Conservation (phyloP, 177 flowering plant species). For the Vitis hybrid region DNA sequence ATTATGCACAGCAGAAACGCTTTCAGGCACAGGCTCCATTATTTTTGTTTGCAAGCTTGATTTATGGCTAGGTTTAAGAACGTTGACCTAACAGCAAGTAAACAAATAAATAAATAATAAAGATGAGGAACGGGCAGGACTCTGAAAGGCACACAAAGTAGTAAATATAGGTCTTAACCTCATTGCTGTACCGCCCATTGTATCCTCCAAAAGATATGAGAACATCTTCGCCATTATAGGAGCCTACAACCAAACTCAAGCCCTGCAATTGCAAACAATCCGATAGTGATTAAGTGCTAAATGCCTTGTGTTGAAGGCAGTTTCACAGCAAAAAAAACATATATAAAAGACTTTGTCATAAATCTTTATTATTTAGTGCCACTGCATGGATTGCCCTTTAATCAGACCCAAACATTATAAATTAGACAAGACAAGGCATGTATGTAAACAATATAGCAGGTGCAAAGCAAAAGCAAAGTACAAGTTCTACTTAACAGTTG, state of each 20-base stretch:
- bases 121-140: not conserved
- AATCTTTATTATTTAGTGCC: too few relatives aligned
- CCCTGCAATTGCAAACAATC: constrained; percentile 58
- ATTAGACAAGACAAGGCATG: too few relatives aligned
- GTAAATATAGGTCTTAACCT: constrained; percentile 45
- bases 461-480: too few relatives aligned
- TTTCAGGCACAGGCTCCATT: constrained; percentile 65
- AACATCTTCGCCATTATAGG: constrained; percentile 81
- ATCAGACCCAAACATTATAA: too few relatives aligned
- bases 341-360: too few relatives aligned
- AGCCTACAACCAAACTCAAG: constrained; percentile 82
- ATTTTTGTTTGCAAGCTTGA: constrained; percentile 77
- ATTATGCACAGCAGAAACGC: constrained; percentile 76
- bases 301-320: too few relatives aligned
- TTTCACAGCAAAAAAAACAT: too few relatives aligned
- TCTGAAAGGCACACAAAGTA: constrained; percentile 11
- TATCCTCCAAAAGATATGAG: constrained; percentile 98
- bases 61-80: constrained; percentile 94
- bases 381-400: too few relatives aligned
- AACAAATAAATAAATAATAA: constrained; percentile 5
- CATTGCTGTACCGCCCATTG: constrained; percentile 95
- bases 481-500: too few relatives aligned
- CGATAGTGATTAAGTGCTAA: not conserved
- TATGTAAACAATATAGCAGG: too few relatives aligned
- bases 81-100: constrained; percentile 55